Evolutionary conservation across 1,139 yeast species (phyloP).

Genomic region (Wickerhamiella infanticola): DNA sequence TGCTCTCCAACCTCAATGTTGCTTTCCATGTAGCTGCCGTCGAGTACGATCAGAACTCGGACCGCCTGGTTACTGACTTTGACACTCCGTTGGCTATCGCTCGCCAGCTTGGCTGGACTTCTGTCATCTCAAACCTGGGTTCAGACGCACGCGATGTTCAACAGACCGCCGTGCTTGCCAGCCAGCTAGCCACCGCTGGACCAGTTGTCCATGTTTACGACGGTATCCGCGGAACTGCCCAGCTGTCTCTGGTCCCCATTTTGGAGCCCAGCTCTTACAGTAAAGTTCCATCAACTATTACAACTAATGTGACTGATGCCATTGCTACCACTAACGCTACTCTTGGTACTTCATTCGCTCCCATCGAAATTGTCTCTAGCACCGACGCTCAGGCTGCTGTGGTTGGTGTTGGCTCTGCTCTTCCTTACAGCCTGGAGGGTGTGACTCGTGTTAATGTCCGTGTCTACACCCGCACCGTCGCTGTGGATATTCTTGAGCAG

Average conservation of each 20-base stretch:
- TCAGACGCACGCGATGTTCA: conserved; percentile 43
- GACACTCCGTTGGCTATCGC: conserved; percentile 50
- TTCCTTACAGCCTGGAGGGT: not conserved
- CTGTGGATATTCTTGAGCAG: not conserved
- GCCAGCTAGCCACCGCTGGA: conserved; percentile 32
- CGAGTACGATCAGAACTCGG: conserved; percentile 42
- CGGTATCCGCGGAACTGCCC: conserved; percentile 53
- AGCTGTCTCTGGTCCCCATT: conserved; percentile 24
- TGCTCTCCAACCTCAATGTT: conserved; percentile 24
- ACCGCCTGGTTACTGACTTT: conserved; percentile 49
- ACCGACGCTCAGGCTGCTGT: not conserved
- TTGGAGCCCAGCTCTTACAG: conserved; percentile 33
- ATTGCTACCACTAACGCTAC: not conserved
- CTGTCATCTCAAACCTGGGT: conserved; percentile 46
- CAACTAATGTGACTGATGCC: not conserved
- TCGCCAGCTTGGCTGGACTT: conserved; percentile 45
- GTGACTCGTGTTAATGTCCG: not conserved
- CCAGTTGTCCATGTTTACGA: conserved; percentile 65
- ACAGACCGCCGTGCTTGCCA: conserved; percentile 48
- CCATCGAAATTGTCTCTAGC: not conserved
- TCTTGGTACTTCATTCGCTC: not conserved
- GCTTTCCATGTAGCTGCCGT: conserved; percentile 59
- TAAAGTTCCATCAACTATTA: conserved; percentile 22
- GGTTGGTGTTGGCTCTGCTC: not conserved
- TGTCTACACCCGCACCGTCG: conserved; percentile 23